Evolutionary conservation across 1,284 basidiomycete species (phyloP).

Genomic region (Earliella scabrosa): DNA sequence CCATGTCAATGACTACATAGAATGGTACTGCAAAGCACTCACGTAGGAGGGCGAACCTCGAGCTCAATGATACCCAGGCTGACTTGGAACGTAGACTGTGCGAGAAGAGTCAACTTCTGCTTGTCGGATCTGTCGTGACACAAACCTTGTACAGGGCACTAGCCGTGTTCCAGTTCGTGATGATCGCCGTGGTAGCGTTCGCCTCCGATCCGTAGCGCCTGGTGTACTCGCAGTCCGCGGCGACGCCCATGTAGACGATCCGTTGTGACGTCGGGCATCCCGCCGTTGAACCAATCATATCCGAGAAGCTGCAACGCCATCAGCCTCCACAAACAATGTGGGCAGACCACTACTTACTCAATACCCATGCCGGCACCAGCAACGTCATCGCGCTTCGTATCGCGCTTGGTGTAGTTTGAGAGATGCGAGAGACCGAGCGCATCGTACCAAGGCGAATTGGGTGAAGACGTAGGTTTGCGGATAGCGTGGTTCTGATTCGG

Average conservation of each 20-base stretch:
- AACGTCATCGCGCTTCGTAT: conserved; percentile 64
- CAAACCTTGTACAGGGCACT: conserved; percentile 77
- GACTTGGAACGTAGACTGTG: conserved; percentile 77
- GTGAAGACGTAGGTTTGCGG: conserved; percentile 33
- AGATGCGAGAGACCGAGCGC: conserved; percentile 41
- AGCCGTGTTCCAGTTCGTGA: conserved; percentile 81
- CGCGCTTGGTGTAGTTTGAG: conserved; percentile 46
- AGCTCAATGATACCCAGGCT: conserved; percentile 85
- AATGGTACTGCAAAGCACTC: conserved; percentile 19
- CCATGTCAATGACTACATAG: background rate
- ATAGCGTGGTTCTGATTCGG: conserved; percentile 59
- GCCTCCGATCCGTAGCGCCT: conserved; percentile 60
- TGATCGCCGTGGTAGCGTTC: conserved; percentile 75
- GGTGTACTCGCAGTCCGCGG: conserved; percentile 87
- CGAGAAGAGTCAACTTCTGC: background rate
- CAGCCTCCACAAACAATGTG: background rate
- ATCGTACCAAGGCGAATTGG: conserved; percentile 45
- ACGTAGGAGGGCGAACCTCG: conserved; percentile 64
- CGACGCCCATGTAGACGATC: conserved; percentile 86
- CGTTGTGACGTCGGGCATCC: conserved; percentile 81
- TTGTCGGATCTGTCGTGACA: background rate
- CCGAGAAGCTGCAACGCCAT: conserved; percentile 56
- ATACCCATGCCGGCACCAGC: conserved; percentile 52
- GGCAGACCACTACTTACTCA: conserved; percentile 47
- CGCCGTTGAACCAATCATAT: conserved; percentile 64